Evolutionary conservation across 768 basidiomycete genomes (phyloP).

Genomic region (Lentinula sp.): DNA sequence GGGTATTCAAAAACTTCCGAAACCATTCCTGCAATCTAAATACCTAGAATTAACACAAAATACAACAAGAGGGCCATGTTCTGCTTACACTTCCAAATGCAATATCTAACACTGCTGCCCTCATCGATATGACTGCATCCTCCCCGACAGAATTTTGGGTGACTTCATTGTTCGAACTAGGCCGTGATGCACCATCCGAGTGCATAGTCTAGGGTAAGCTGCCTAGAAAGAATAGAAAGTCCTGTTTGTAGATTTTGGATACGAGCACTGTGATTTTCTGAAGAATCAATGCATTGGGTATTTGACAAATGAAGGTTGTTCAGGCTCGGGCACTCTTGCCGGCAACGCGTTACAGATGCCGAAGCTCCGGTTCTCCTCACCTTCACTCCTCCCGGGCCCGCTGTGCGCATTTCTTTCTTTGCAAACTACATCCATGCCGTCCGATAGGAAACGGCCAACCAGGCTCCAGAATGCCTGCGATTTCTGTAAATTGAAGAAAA

Average conservation of each 20-base stretch:
- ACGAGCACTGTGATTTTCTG: not conserved
- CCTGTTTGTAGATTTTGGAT: not conserved
- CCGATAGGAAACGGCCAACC: not conserved
- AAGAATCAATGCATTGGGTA: not conserved
- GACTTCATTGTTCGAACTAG: not conserved
- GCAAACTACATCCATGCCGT: not conserved
- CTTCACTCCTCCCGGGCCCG: not conserved
- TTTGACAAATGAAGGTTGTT: no score
- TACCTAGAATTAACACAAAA: not conserved
- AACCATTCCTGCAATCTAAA: slow-evolving; percentile 65
- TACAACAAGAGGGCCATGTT: not conserved
- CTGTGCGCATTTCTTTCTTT: not conserved
- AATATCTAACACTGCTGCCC: slow-evolving; percentile 39
- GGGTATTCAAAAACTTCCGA: slow-evolving; percentile 88
- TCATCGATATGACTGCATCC: slow-evolving; percentile 14
- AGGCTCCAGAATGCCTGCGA: not conserved
- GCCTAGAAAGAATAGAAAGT: not conserved
- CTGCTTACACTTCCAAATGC: slow-evolving; percentile 51
- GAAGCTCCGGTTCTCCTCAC: not conserved
- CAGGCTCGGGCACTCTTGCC: not conserved
- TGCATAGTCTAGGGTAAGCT: slow-evolving; percentile 9
- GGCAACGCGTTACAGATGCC: not conserved
- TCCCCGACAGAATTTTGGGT: slow-evolving; percentile 3
- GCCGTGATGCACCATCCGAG: slow-evolving; percentile 11
- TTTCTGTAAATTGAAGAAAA: not conserved